phyloP scores from a whole-genome alignment of 75 land plant genomes.

The Picea glauca region DNA sequence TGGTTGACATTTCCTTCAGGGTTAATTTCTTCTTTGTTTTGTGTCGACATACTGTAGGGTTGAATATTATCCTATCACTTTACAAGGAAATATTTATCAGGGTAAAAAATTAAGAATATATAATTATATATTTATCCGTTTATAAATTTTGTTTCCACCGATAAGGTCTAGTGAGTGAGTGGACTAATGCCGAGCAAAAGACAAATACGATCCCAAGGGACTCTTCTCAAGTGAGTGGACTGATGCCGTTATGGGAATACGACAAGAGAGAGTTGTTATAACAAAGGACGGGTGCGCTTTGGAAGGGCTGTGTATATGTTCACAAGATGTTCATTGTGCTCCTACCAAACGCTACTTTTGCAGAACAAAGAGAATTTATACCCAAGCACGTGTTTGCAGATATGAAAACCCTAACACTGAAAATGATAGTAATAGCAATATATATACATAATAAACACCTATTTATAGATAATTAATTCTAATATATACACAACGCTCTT shows the following conservation, averaged over 20 bases:
- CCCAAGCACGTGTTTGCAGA: slow-evolving; percentile 33
- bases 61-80: too few species aligned
- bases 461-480: too few species aligned
- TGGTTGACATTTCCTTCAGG: too few species aligned
- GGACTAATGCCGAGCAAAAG: slow-evolving; percentile 4
- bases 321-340: slow-evolving; percentile 18
- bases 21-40: too few species aligned
- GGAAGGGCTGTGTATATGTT: slow-evolving; percentile 11
- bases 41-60: too few species aligned
- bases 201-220: slow-evolving; percentile 9
- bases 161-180: not conserved
- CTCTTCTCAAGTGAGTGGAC: slow-evolving; percentile 23
- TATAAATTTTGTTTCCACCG: slow-evolving; percentile 40
- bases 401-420: not conserved
- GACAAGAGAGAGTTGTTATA: not conserved
- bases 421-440: not conserved
- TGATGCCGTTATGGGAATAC: slow-evolving; percentile 8
- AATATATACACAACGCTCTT: too few species aligned
- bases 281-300: slow-evolving; percentile 9
- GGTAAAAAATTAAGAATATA: too few species aligned
- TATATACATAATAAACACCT: not conserved
- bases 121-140: slow-evolving; percentile 4
- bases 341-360: slow-evolving; percentile 21
- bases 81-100: too few species aligned
- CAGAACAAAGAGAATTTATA: slow-evolving; percentile 20